Percentiles rank a stretch among this genome's conserved stretches.
phyloP scores from a whole-genome alignment of 495 filamentous ascomycete genomes.

The Penicillium waksmanii region DNA sequence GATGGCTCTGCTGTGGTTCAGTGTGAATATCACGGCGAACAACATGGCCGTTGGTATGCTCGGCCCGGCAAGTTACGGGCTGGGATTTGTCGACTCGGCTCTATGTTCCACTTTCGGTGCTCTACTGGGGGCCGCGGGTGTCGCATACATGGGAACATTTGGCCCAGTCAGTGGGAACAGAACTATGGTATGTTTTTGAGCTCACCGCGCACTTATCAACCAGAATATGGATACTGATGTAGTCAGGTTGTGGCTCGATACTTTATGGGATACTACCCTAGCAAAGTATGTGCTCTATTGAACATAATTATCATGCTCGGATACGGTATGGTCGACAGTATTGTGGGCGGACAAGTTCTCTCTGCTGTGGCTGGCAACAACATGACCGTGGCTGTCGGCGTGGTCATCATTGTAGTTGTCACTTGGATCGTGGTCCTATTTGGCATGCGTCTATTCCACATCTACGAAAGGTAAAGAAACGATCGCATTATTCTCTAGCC shows the following conservation, averaged over 20 bases:
- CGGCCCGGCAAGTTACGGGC: conserved; percentile 59
- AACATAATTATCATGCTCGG: conserved; percentile 71
- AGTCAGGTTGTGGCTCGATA: conserved; percentile 63
- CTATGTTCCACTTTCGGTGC: conserved; percentile 61
- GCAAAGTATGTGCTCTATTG: conserved; percentile 63
- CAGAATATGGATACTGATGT: neutral
- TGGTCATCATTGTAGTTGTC: conserved; percentile 62
- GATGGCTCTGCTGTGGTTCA: conserved; percentile 65
- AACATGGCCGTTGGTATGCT: conserved; percentile 66
- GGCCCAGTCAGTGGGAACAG: conserved; percentile 67
- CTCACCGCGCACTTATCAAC: neutral
- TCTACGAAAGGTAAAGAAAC: conserved; percentile 50
- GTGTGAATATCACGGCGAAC: conserved; percentile 65
- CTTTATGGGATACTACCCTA: conserved; percentile 73
- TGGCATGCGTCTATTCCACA: conserved; percentile 69
- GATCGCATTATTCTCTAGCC: neutral
- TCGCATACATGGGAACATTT: conserved; percentile 66
- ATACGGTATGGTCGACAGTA: conserved; percentile 63
- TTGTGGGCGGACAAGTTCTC: conserved; percentile 53
- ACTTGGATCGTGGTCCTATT: conserved; percentile 64
- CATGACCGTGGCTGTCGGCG: conserved; percentile 63
- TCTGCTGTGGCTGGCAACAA: conserved; percentile 54
- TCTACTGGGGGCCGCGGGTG: conserved; percentile 55
- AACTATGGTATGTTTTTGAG: conserved; percentile 54
- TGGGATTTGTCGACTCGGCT: conserved; percentile 63